Base-by-base conservation (phyloP, 2,329 filamentous ascomycete genomes). In the Fusarium secorum region DNA sequence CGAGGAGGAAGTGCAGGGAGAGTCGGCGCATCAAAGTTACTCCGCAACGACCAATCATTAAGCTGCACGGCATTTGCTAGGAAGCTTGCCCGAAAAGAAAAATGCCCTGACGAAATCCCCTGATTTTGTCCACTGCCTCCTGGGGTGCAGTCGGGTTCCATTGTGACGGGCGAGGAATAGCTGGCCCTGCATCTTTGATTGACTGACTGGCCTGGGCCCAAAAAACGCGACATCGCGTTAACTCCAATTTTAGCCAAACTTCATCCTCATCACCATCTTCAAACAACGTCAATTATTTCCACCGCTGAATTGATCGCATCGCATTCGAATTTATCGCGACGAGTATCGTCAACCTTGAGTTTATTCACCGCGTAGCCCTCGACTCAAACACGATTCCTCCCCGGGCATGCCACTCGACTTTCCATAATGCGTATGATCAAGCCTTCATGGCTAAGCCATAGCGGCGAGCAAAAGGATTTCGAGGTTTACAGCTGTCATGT, bases 401-500 rank as follows among this genome's bases (percentile, higher is more conserved):
- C 48, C 33, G 74, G 66, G 70, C 68, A 75, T 76, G 73, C 65
- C 56, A 70, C 63, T 75, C 60, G 59, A 64, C 55, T 68, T 60
- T 48, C 60, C 75, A 78, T 68, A 64, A 95, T 95, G 93, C 91
- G 90, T 85, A 89, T 98, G 83, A 93, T 97, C 82, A 97, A 97
- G 89, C 95, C 95, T 75, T 90, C 93, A 79, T 98, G 95, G 95
- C 90, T 98, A 78, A 95, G 93, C 80, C 95, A 98, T 85, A 94
- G 93, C 83, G 95, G 95, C 80, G 96, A 99, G 85, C 93, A 97
- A 81, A 98, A 98, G 80, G 95, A 98, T 80, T 97, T 97, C 79
- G 96, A 99, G 83, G 95, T 98, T 73, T 99, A 98, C 85, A 97
- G 94, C 83, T 98, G 95, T 81, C 93, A 98, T 85, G 90, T 99